Percentiles rank a stretch among this genome's conserved stretches.
phyloP scores from a whole-genome alignment of 352 stramenopile species.

The Globisporangium cystogenes region DNA sequence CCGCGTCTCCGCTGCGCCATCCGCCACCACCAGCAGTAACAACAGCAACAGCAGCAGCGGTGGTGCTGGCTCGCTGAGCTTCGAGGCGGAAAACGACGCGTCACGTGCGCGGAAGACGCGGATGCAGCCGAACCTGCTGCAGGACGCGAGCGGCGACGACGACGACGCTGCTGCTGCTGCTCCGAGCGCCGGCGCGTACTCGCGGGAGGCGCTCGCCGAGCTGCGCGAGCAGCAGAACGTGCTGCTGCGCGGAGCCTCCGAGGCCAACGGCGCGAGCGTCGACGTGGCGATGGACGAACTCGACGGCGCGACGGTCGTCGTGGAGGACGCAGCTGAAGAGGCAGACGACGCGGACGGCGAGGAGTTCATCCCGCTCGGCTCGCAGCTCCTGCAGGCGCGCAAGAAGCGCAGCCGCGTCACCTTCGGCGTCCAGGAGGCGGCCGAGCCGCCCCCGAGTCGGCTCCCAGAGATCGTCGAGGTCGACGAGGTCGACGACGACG shows the following conservation, averaged over 20 bases:
- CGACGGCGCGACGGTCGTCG: slow-evolving; percentile 21
- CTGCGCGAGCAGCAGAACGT: slow-evolving; percentile 69
- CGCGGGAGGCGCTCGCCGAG: slow-evolving; percentile 45
- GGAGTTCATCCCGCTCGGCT: slow-evolving; percentile 67
- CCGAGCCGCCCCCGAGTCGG: slow-evolving; percentile 25
- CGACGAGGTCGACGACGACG: slow-evolving; percentile 10
- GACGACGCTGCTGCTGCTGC: no score
- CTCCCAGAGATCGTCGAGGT: slow-evolving; percentile 39
- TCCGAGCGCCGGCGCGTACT: slow-evolving; percentile 25
- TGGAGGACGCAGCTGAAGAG: slow-evolving; percentile 15
- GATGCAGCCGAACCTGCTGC: slow-evolving; percentile 60
- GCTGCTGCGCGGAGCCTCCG: slow-evolving; percentile 16
- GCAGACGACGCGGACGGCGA: slow-evolving; percentile 20
- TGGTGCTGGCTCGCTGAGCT: not conserved
- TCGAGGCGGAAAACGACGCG: not conserved
- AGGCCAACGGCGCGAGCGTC: slow-evolving; percentile 2
- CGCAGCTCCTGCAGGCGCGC: slow-evolving; percentile 28
- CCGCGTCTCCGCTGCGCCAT: not conserved
- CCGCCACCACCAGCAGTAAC: slow-evolving; percentile 31
- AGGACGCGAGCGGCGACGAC: slow-evolving; percentile 6
- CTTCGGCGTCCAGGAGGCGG: slow-evolving; percentile 37
- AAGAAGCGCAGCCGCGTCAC: slow-evolving; percentile 56
- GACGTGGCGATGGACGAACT: slow-evolving; percentile 19
- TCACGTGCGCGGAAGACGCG: not conserved
- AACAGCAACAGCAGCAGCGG: slow-evolving; percentile 13